These are phyloP conservation scores for Phytophthora megakarya DNA, from an alignment of 352 stramenopile genomes.

Conservation along the genomic window DNA sequence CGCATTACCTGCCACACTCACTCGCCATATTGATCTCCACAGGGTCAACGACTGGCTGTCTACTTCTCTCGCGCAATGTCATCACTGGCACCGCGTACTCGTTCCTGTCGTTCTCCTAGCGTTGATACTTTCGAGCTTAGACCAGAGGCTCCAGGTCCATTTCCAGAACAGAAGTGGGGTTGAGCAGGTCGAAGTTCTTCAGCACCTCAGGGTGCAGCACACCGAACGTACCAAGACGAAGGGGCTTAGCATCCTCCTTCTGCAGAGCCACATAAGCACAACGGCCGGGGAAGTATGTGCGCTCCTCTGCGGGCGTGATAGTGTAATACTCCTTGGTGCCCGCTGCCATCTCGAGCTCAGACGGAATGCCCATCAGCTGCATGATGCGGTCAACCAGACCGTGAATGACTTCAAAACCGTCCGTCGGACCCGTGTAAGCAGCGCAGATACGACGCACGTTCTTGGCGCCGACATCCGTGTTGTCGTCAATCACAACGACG, in stretches of 20 bases:
- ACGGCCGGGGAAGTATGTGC: conserved; percentile 96
- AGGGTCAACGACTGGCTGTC: conserved; percentile 22
- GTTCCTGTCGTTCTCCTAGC: conserved; percentile 21
- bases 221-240: conserved; percentile 95
- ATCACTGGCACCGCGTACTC: conserved; percentile 5
- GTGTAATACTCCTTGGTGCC: conserved; percentile 79
- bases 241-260: conserved; percentile 63
- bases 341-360: conserved; percentile 65
- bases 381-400: conserved; percentile 99
- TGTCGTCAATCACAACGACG: conserved; percentile 95
- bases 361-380: conserved; percentile 95
- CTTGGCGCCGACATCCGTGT: conserved; percentile 93
- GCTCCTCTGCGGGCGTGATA: conserved; percentile 62
- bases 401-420: conserved; percentile 99
- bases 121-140: conserved; percentile 52
- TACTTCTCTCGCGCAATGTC: conserved; percentile 20
- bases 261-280: conserved; percentile 95
- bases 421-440: conserved; percentile 96
- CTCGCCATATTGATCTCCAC: conserved; percentile 5
- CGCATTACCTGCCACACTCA: conserved; percentile 29
- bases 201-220: conserved; percentile 98
- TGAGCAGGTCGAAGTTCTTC: conserved; percentile 97
- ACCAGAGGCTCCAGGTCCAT: conserved; percentile 98
- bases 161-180: conserved; percentile 97
- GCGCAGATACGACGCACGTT: conserved; percentile 97